Base-by-base conservation (phyloP, 2,329 filamentous ascomycete genomes). In the Microdochium nivale region DNA sequence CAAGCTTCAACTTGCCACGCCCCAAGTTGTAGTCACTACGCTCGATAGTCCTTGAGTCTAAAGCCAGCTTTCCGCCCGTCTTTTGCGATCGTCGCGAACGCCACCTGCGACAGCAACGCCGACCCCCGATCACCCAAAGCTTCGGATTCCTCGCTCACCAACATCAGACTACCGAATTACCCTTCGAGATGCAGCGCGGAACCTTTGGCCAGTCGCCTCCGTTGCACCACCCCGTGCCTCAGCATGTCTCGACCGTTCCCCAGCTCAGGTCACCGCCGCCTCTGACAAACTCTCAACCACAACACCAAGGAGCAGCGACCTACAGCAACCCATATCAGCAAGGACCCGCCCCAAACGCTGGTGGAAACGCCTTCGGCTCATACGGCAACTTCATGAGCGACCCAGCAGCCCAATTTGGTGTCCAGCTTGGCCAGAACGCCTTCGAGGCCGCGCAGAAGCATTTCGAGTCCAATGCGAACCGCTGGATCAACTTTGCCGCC, bases 181-280 rank as follows among this genome's bases (percentile, higher is more conserved):
- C 19, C 10, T 21, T 51, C 68, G 79, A 66, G 55, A 96, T 96
- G 92, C 92, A 96, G 74, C 87, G 90, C 68, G 79, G 86, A 66
- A 78, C 83, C 51, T 96, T 94, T 74, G 83, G 83, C 69, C 88
- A 91, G 65, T 96, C 90, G 66, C 92, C 91, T 67, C 91, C 92
- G 59, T 84, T 97, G 61, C 94, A 97, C 71, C 94, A 97, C 68
- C 94, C 94, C 53, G 90, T 97, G 53, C 94, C 94, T 56, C 94
- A 99, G 71, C 94, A 99, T 78, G 92, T 97, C 63, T 97, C 94
- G 65, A 95, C 91, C 53, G 94, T 99, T 49, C 94, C 94, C 46
- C 94, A 97, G 74, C 84, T 99, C 68, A 86, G 95, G 70, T 97
- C 94, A 53, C 94, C 94, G 55, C 92, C 88, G 53, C 88, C 90